These are phyloP conservation scores for Cercospora sp. DNA, from an alignment of 2,329 filamentous ascomycete genomes.

Conservation along the genomic window DNA sequence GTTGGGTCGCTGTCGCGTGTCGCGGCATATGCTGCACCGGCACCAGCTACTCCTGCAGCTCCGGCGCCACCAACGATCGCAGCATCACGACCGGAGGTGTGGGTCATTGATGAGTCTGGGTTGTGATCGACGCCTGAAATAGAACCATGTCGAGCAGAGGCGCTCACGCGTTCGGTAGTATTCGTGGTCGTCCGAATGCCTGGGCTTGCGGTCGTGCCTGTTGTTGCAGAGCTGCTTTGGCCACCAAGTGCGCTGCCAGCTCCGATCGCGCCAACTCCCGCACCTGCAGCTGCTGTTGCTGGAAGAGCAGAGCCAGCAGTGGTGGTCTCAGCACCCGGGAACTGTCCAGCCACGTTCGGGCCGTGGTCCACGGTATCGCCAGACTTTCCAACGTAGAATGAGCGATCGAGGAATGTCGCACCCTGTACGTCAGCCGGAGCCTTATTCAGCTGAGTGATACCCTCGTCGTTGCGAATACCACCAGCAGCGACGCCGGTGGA, in stretches of 20 bases:
- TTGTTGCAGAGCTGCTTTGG: not conserved
- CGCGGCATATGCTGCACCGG: constrained; percentile 25
- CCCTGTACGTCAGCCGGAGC: constrained; percentile 28
- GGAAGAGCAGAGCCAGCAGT: not conserved
- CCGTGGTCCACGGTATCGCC: constrained; percentile 1
- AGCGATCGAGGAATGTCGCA: constrained; percentile 33
- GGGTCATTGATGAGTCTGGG: not conserved
- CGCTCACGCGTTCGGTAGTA: not conserved
- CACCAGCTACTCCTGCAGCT: constrained; percentile 36
- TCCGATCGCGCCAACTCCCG: not conserved
- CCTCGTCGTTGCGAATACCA: constrained; percentile 14
- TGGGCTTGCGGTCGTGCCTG: not conserved
- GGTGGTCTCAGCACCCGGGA: constrained; percentile 29
- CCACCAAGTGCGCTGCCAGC: not conserved
- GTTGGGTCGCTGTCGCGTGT: constrained; percentile 11
- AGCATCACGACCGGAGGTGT: constrained; percentile 38
- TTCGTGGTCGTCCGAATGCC: not conserved
- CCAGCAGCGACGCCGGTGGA: constrained; percentile 13
- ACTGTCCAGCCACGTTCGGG: constrained; percentile 40
- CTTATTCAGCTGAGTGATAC: constrained; percentile 20
- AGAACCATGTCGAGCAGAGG: constrained; percentile 34
- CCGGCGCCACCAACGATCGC: constrained; percentile 36
- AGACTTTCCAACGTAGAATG: constrained; percentile 27
- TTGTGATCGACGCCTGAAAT: constrained; percentile 3
- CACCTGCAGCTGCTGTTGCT: not conserved